Conservation (phyloP, 495 filamentous ascomycete genomes). For the Pyrenopolyporus hunteri region DNA sequence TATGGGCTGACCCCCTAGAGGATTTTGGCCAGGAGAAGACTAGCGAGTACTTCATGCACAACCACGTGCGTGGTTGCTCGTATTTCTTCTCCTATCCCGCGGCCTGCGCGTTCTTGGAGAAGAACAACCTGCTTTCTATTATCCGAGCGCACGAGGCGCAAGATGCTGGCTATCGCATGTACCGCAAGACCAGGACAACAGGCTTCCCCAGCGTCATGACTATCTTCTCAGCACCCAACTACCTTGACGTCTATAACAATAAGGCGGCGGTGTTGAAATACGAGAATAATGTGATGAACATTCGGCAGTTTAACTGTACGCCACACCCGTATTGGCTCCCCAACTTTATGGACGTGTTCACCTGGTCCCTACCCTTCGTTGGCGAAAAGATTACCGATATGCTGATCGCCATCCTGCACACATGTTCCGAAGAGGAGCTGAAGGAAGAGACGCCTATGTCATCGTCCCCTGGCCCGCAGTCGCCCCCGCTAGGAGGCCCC, state of each 20-base stretch:
- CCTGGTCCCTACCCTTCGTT: slow-evolving; percentile 97
- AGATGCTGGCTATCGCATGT: slow-evolving; percentile 99
- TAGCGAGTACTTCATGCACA: slow-evolving; percentile 95
- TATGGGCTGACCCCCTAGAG: slow-evolving; percentile 98
- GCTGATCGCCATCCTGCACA: slow-evolving; percentile 98
- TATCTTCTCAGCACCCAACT: slow-evolving; percentile 98
- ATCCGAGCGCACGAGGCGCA: slow-evolving; percentile 99
- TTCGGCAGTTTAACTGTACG: slow-evolving; percentile 98
- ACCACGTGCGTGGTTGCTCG: slow-evolving; percentile 96
- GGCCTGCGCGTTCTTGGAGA: slow-evolving; percentile 97
- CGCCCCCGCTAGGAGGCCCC: slow-evolving; percentile 65
- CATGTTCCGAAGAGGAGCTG: slow-evolving; percentile 96
- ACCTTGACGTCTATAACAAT: slow-evolving; percentile 99
- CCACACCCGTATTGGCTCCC: slow-evolving; percentile 99
- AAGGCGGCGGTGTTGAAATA: slow-evolving; percentile 98
- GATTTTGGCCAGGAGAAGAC: slow-evolving; percentile 99
- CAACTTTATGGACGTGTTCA: slow-evolving; percentile 99
- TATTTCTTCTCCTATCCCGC: slow-evolving; percentile 99
- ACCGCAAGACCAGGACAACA: slow-evolving; percentile 95
- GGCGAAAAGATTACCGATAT: slow-evolving; percentile 99
- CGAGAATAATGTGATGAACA: slow-evolving; percentile 99
- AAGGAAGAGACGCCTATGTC: slow-evolving; percentile 72
- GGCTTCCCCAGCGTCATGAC: slow-evolving; percentile 99
- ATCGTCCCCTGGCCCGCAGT: slow-evolving; percentile 67
- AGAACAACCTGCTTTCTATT: slow-evolving; percentile 96